These are phyloP conservation scores for Penicillium bovifimosum DNA, from an alignment of 495 filamentous ascomycete genomes.

Conservation along the genomic window DNA sequence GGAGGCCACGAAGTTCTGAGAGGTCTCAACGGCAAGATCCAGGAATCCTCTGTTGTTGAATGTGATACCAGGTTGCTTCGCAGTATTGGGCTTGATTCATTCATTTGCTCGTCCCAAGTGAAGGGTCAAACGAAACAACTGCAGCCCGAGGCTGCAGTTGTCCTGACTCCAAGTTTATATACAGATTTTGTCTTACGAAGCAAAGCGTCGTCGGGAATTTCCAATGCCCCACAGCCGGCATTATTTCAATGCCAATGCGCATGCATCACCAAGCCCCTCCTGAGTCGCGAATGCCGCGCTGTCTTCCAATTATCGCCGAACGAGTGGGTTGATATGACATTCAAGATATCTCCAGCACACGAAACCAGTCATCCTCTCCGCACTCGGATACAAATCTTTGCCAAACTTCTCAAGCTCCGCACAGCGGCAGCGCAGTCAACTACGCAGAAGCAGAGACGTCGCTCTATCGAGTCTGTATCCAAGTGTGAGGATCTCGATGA, in stretches of 20 bases:
- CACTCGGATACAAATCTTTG: constrained; percentile 11
- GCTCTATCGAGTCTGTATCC: neutral
- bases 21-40: neutral
- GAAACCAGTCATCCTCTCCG: constrained; percentile 6
- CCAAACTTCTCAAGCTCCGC: constrained; percentile 12
- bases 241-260: neutral
- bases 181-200: neutral
- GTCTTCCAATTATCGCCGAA: neutral
- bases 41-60: neutral
- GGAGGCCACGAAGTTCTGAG: neutral
- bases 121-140: neutral
- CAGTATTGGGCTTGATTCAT: neutral
- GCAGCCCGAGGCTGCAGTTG: neutral
- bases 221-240: neutral
- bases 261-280: neutral
- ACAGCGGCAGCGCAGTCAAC: constrained; percentile 4
- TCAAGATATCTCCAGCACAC: constrained; percentile 1
- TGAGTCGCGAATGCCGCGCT: neutral
- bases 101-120: neutral
- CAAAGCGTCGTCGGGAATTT: neutral
- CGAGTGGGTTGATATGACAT: neutral
- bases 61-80: neutral
- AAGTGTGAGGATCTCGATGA: neutral
- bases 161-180: neutral
- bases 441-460: neutral